These are phyloP conservation scores for Pichia heedii DNA, from an alignment of 805 yeast species.

Conservation along the genomic window DNA sequence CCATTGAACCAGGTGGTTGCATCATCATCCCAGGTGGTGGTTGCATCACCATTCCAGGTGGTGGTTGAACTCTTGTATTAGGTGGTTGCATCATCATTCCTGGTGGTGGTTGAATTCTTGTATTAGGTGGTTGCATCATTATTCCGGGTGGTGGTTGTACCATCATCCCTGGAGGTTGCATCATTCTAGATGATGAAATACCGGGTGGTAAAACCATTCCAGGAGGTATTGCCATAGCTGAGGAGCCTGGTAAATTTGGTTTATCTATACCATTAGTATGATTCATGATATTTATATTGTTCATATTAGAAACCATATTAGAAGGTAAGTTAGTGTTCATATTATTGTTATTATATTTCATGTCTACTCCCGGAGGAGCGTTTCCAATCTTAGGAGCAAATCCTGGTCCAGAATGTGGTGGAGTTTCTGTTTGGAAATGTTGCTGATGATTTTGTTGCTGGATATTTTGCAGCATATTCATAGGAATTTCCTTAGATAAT, in stretches of 20 bases:
- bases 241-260: too few species aligned
- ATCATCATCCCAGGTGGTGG: neutral
- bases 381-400: too few species aligned
- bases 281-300: neutral
- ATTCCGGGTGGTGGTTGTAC: neutral
- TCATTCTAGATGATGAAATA: too few species aligned
- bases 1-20: neutral
- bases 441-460: neutral
- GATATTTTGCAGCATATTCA: too few species aligned
- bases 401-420: too few species aligned
- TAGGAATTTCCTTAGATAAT: too few species aligned
- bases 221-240: too few species aligned
- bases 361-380: neutral
- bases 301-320: neutral
- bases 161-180: neutral
- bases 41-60: neutral
- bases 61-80: neutral
- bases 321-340: neutral
- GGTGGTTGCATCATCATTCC: conserved; percentile 4
- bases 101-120: conserved; percentile 14
- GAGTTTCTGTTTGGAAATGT: neutral
- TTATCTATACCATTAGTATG: neutral
- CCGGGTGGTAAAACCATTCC: too few species aligned
- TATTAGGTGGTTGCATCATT: neutral
- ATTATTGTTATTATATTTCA: neutral